Base-by-base conservation (phyloP, 768 basidiomycete genomes). In the Tricholomella constricta region DNA sequence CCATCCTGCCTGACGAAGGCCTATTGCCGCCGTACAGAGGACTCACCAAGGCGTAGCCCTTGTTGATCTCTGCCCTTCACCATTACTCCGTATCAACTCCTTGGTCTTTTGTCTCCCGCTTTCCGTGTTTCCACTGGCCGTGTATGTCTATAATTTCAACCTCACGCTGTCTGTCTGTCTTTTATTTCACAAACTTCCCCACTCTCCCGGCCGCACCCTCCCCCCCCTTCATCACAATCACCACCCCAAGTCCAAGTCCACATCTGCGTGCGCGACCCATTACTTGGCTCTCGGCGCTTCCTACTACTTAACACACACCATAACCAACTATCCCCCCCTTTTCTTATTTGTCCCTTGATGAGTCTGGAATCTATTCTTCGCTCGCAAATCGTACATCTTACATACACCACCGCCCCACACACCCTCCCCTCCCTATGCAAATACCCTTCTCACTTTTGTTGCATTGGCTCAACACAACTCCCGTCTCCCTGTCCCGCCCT, bases 1-100 rank as follows among this genome's bases (percentile, higher is more conserved):
- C 81, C 37, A 71, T 80, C 8, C 52, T 56, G 20, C 69, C 74
- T 4, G 76, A 74, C 40, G 82, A 83, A 51, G 78, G 76, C 4
- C 58, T 82, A 50, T 58, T 80, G 45, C 73, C 75, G 22, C 51
- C 56, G 23, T 70, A 66, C 14, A 59, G 62, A 52, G 55, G 55
- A 20, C 43, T 63, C 31, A 45, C 60, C 27, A 62, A 57, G 43
- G 59, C 55, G 25, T 63, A 53, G 35, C 38, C 17, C 35, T 9
- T 9, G 41, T 51, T 22, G 26, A 38, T 26, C 17, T 34, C 44
- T 52, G 10, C 17, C 35, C 12, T 43, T 37, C 26, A 23, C 46
- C 29, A 23, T 17, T 44, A n/a, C n/a, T n/a, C 31, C 14, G 31
- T 32, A 10, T 32, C 29, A 29, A 32, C 2, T 35, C 22, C n/a